Conservation (phyloP, 2,329 filamentous ascomycete genomes). For the Elsinoe australis region DNA sequence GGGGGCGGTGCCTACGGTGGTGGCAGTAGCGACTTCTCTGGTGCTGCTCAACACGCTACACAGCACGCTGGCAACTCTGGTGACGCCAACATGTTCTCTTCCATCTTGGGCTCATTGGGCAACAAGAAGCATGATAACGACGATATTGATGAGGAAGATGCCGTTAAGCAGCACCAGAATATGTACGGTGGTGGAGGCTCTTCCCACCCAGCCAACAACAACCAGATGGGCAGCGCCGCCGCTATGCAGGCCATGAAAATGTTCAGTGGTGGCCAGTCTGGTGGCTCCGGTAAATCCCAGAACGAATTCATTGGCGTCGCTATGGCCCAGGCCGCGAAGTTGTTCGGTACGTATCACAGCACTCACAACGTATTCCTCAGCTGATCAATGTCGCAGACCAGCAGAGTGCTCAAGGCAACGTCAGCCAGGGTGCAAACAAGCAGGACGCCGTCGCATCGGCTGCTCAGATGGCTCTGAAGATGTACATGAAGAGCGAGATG, state of each 20-base stretch:
- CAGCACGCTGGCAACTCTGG: conserved; percentile 46
- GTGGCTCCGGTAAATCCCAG: conserved; percentile 47
- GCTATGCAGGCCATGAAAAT: conserved; percentile 76
- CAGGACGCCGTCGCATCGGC: conserved; percentile 71
- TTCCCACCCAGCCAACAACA: conserved; percentile 39
- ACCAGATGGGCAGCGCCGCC: conserved; percentile 57
- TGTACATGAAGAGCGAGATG: conserved; percentile 74
- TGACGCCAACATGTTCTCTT: conserved; percentile 48
- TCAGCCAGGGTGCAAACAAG: conserved; percentile 57
- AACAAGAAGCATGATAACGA: conserved; percentile 47
- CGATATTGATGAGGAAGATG: conserved; percentile 56
- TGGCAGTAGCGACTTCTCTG: conserved; percentile 45
- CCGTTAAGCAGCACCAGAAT: conserved; percentile 66
- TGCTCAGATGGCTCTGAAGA: conserved; percentile 79
- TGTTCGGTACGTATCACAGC: conserved; percentile 42
- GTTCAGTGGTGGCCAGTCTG: conserved; percentile 48
- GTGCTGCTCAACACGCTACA: conserved; percentile 49
- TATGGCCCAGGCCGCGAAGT: conserved; percentile 78
- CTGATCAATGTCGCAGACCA: conserved; percentile 35
- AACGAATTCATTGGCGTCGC: conserved; percentile 77
- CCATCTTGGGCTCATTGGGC: conserved; percentile 48
- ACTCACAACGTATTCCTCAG: neutral
- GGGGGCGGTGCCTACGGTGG: conserved; percentile 33
- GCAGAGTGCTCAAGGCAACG: conserved; percentile 49
- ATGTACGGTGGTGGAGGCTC: conserved; percentile 55